Base-by-base conservation (phyloP, 2,329 filamentous ascomycete genomes). In the Scopulariopsis brevicaulis region DNA sequence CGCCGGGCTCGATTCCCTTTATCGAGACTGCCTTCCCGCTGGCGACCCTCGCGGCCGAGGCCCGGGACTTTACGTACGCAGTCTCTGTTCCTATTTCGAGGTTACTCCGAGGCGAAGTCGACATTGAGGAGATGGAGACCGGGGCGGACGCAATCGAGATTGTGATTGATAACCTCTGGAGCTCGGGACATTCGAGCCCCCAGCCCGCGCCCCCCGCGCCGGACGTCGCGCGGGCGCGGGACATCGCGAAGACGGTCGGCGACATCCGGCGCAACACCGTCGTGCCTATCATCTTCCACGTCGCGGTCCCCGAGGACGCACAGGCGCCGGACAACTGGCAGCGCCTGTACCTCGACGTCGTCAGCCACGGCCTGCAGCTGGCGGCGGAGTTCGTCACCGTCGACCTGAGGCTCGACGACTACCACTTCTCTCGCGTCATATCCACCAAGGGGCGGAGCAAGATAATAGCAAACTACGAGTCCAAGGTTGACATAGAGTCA, bases 121-220 rank as follows among this genome's bases (percentile, higher is more conserved):
- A 88, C 59, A 77, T 88, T 12, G 83, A 87, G 62, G 79, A 83
- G 28, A 69, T 86, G 22, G 84, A 87, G 60, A 79, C 79, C n/a
- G 85, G 83, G 4, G 80, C 79, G 3, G 86, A 89, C 67, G 85
- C 84, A 6, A 80, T 89, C 35, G 84, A 88, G 64, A 71, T 88
- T 4, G 74, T 80, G 15, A 71, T 86, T 24, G 77, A 60, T 25
- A 54, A 59, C 22, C 48, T 58, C 11, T 53, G 56, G 56, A n/a
- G n/a, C 1, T 20, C n/a, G 22, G 46, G 22, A 22, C 7, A n/a
- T 3, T 52, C 46, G 2, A 32, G 25, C 5, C 46, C 20, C 28
- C 28, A 32, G 22, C 22, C 46, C 20, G n/a, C 46, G n/a, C 8
- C 46, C 24, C 55, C 60, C 2, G 46, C 65, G 54, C 15, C 65